These are phyloP conservation scores for Sporothrix brasiliensis DNA, from an alignment of 2,329 filamentous ascomycete species.

Conservation along the genomic window DNA sequence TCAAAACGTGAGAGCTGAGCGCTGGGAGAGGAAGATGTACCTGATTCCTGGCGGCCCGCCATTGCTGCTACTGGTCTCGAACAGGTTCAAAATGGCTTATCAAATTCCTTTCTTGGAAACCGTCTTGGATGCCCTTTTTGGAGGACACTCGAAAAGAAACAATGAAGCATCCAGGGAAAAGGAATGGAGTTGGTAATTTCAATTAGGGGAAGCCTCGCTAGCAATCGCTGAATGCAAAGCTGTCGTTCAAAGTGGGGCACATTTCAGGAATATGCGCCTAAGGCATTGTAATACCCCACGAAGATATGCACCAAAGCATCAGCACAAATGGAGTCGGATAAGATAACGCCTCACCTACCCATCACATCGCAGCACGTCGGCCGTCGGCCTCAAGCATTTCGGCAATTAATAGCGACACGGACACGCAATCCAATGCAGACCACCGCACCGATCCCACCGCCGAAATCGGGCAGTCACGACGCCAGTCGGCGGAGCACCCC, in stretches of 20 bases:
- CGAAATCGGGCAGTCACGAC: constrained; percentile 71
- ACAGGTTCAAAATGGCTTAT: neutral
- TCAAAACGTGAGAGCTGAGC: neutral
- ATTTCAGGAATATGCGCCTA: constrained; percentile 11
- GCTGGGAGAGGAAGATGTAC: constrained; percentile 10
- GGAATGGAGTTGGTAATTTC: neutral
- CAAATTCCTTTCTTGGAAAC: neutral
- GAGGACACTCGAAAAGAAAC: neutral
- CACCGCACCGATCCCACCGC: constrained; percentile 69
- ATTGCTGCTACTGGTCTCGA: constrained; percentile 22
- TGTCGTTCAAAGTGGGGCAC: constrained; percentile 10
- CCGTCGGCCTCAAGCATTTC: neutral
- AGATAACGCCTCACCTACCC: neutral
- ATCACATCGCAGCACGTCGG: too few relatives aligned
- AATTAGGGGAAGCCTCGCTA: constrained; percentile 18
- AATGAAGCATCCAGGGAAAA: neutral
- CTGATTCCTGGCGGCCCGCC: constrained; percentile 35
- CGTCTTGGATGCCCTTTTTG: neutral
- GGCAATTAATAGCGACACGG: neutral
- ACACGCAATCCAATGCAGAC: constrained; percentile 39
- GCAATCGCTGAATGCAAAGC: constrained; percentile 13
- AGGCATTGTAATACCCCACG: neutral
- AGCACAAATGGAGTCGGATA: neutral
- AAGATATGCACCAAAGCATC: constrained; percentile 10
- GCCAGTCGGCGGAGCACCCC: constrained; percentile 69